Percentiles rank a stretch among this genome's conserved stretches.
These are phyloP conservation scores for Filosporella fistucella DNA, from an alignment of 495 filamentous ascomycete species.

Conservation along the genomic window DNA sequence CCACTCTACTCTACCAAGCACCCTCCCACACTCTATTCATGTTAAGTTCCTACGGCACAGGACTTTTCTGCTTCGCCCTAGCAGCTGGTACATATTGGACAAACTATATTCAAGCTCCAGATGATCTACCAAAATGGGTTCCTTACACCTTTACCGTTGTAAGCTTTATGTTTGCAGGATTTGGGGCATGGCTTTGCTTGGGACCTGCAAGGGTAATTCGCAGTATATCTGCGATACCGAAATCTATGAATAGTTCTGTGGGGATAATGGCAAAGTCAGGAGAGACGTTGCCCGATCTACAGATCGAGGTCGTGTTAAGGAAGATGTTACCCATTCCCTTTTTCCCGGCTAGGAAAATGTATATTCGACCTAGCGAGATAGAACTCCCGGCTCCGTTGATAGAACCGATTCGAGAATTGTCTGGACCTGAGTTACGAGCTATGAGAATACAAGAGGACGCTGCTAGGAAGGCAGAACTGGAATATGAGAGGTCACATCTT, in stretches of 20 bases:
- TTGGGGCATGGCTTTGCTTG: constrained; percentile 42
- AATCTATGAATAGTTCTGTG: not conserved
- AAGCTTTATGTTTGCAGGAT: constrained; percentile 36
- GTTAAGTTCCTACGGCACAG: constrained; percentile 48
- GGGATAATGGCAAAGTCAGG: not conserved
- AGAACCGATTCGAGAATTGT: not conserved
- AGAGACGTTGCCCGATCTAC: constrained; percentile 3
- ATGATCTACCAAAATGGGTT: constrained; percentile 37
- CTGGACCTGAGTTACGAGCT: constrained; percentile 13
- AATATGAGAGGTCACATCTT: constrained; percentile 38
- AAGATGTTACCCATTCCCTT: constrained; percentile 24
- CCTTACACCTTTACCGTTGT: constrained; percentile 38
- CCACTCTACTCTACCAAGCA: constrained; percentile 54
- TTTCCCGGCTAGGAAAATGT: constrained; percentile 18
- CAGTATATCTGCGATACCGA: constrained; percentile 30
- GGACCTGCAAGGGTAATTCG: constrained; percentile 35
- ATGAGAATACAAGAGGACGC: constrained; percentile 27
- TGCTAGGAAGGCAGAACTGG: constrained; percentile 16
- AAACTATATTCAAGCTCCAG: constrained; percentile 36
- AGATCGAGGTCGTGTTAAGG: constrained; percentile 21
- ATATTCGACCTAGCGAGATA: constrained; percentile 16
- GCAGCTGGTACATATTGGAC: constrained; percentile 49
- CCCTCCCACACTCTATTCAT: constrained; percentile 57
- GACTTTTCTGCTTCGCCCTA: constrained; percentile 53
- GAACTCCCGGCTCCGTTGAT: not conserved